These are phyloP conservation scores for Thelephora ganbajun DNA, from an alignment of 768 basidiomycete species.

Conservation along the genomic window DNA sequence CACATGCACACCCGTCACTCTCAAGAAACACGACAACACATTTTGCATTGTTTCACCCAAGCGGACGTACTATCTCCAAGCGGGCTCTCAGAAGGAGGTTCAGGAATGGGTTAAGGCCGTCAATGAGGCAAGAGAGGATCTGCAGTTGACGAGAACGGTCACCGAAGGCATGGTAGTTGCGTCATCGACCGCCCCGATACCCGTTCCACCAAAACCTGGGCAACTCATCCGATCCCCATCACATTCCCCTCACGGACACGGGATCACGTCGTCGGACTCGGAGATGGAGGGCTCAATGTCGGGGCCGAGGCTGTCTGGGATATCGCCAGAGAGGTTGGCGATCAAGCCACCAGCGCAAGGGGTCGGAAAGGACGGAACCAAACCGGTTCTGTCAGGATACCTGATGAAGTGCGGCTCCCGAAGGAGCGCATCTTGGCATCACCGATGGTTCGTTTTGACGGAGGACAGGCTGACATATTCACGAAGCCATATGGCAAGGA, in stretches of 20 bases:
- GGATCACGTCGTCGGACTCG: slow-evolving; percentile 65
- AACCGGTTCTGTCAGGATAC: slow-evolving; percentile 79
- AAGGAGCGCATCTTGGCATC: slow-evolving; percentile 79
- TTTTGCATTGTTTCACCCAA: slow-evolving; percentile 86
- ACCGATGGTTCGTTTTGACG: slow-evolving; percentile 93
- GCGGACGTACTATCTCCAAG: slow-evolving; percentile 87
- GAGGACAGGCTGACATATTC: slow-evolving; percentile 80
- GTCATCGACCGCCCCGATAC: slow-evolving; percentile 32
- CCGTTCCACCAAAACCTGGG: slow-evolving; percentile 25
- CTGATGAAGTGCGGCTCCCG: slow-evolving; percentile 94
- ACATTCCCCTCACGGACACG: slow-evolving; percentile 26
- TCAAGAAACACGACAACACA: slow-evolving; percentile 82
- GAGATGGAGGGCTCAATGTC: slow-evolving; percentile 39
- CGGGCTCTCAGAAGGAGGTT: slow-evolving; percentile 56
- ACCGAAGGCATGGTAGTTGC: slow-evolving; percentile 34
- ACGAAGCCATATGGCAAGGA: slow-evolving; percentile 86
- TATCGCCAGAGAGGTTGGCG: slow-evolving; percentile 32
- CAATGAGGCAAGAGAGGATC: slow-evolving; percentile 55
- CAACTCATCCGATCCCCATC: slow-evolving; percentile 27
- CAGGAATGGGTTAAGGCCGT: slow-evolving; percentile 75
- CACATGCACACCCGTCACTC: slow-evolving; percentile 70
- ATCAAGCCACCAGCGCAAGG: slow-evolving; percentile 16
- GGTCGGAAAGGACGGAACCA: slow-evolving; percentile 42
- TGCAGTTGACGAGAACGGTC: slow-evolving; percentile 37
- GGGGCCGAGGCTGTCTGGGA: slow-evolving; percentile 24